A percentile compares a stretch with the other conserved stretches of the same genome.
phyloP scores from a whole-genome alignment of 306 rosid genomes.

The Malus sylvestris region DNA sequence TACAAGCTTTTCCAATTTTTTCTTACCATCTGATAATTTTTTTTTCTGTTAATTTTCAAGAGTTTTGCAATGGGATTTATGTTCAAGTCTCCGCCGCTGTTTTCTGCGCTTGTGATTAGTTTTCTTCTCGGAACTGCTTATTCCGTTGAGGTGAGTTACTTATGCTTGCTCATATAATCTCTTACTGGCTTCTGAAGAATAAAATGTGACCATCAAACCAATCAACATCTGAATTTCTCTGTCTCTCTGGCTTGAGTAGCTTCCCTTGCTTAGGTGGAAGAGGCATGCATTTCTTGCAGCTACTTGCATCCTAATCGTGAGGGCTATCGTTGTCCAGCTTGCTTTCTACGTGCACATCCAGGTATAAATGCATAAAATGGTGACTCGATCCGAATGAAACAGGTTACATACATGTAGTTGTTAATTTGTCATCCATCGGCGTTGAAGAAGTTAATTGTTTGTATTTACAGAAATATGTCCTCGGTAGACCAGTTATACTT shows the following conservation, averaged over 20 bases:
- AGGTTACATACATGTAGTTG: too few species aligned
- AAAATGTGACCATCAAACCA: too few species aligned
- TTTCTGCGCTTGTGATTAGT: slow-evolving; percentile 8
- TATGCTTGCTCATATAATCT: neutral
- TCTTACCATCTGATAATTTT: neutral
- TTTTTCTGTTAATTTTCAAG: neutral
- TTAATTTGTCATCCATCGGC: neutral
- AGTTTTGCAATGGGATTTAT: slow-evolving; percentile 19
- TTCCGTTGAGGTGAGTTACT: slow-evolving; percentile 13
- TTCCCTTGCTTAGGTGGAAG: slow-evolving; percentile 21
- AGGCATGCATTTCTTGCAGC: slow-evolving; percentile 20
- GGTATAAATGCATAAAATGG: neutral
- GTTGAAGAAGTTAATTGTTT: too few species aligned
- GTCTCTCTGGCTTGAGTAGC: neutral
- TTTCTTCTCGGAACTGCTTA: slow-evolving; percentile 18
- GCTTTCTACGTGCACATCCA: slow-evolving; percentile 17
- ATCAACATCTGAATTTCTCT: too few species aligned
- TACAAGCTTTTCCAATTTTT: too few species aligned
- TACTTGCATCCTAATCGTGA: slow-evolving; percentile 17
- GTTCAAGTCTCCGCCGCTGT: slow-evolving; percentile 14
- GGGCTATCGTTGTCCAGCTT: slow-evolving; percentile 20
- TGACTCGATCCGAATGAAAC: neutral
- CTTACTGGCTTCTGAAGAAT: too few species aligned
- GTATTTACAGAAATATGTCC: slow-evolving; percentile 12
- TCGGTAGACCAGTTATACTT: slow-evolving; percentile 9